These are phyloP conservation scores for Scytalidium lignicola DNA, from an alignment of 2,329 filamentous ascomycete genomes.

Conservation along the genomic window DNA sequence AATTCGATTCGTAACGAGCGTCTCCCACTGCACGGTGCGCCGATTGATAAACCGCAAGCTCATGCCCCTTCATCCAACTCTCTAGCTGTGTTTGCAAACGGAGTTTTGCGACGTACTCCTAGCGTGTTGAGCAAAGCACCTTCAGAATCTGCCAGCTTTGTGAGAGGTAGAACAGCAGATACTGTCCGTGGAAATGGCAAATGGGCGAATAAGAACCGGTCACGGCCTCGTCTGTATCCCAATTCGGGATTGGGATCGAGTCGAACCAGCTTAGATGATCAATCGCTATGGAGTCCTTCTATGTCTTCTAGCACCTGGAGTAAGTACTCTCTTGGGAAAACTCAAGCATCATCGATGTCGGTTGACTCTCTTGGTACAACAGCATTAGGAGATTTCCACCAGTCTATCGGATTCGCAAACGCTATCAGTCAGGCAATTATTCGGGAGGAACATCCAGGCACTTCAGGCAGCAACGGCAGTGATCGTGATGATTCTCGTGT, in stretches of 20 bases:
- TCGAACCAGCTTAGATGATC: conserved; percentile 89
- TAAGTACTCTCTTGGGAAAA: conserved; percentile 86
- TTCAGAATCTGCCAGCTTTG: conserved; percentile 69
- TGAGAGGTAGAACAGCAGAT: conserved; percentile 65
- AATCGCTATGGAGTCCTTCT: conserved; percentile 83
- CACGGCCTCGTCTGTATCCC: conserved; percentile 69
- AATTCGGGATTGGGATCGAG: conserved; percentile 82
- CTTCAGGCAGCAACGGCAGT: conserved; percentile 33
- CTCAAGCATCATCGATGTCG: conserved; percentile 76
- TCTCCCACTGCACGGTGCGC: conserved; percentile 78
- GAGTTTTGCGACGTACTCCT: conserved; percentile 76
- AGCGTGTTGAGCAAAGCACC: conserved; percentile 91
- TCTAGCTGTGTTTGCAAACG: conserved; percentile 62
- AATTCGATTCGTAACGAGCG: conserved; percentile 79
- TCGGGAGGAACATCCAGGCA: conserved; percentile 69
- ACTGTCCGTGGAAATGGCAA: conserved; percentile 40
- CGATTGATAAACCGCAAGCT: conserved; percentile 37
- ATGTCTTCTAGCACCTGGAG: conserved; percentile 87
- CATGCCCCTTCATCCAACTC: conserved; percentile 48
- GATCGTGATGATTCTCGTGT: conserved; percentile 33
- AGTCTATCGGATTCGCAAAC: conserved; percentile 96
- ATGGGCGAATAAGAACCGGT: conserved; percentile 83
- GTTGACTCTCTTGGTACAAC: conserved; percentile 83
- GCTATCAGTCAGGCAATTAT: conserved; percentile 95
- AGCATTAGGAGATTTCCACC: conserved; percentile 78